phyloP scores from a whole-genome alignment of 2,329 filamentous ascomycete species.

The Neophaeococcomyces aloes region DNA sequence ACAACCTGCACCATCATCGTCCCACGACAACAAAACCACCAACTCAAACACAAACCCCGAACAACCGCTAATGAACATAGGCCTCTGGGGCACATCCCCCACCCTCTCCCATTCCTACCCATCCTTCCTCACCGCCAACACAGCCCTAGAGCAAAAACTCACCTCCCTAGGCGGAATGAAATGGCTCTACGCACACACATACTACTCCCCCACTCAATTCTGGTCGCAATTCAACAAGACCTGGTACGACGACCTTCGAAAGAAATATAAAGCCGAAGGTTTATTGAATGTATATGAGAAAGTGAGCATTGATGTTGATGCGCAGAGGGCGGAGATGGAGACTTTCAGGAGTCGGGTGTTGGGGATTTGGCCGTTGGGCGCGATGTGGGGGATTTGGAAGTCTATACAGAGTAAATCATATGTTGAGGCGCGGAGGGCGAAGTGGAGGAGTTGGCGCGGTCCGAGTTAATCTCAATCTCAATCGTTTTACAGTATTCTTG shows the following conservation, averaged over 20 bases:
- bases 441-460: not conserved
- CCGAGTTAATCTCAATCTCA: no score
- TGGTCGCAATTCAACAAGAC: conserved; percentile 16
- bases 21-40: no score
- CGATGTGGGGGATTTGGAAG: conserved; percentile 40
- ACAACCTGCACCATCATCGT: no score
- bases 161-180: conserved; percentile 59
- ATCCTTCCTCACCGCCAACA: conserved; percentile 54
- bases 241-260: conserved; percentile 15
- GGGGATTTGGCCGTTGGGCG: conserved; percentile 46
- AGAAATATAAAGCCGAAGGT: conserved; percentile 14
- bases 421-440: not conserved
- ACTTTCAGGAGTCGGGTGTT: conserved; percentile 16
- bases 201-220: conserved; percentile 46
- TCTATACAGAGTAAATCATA: conserved; percentile 3
- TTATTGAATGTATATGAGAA: conserved; percentile 19
- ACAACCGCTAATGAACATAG: conserved; percentile 45
- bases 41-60: no score
- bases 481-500: no score
- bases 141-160: conserved; percentile 55
- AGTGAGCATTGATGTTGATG: conserved; percentile 9
- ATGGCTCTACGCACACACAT: conserved; percentile 70
- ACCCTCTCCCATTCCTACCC: conserved; percentile 26
- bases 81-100: conserved; percentile 68
- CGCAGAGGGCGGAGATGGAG: conserved; percentile 25